Conservation (phyloP, 768 basidiomycete species). For the Tricholoma sp. region DNA sequence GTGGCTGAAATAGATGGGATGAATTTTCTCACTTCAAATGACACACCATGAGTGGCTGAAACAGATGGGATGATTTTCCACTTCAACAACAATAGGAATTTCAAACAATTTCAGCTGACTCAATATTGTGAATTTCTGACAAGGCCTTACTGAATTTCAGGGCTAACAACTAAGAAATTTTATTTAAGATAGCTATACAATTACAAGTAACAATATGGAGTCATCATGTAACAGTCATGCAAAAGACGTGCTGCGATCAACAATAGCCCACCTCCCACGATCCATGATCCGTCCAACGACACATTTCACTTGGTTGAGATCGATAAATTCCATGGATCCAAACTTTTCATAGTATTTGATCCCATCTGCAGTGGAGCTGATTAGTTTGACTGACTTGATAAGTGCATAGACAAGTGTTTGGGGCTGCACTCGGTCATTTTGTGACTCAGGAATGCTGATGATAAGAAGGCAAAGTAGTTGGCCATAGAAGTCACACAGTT, state of each 20-base stretch:
- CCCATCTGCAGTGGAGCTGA: slow-evolving; percentile 3
- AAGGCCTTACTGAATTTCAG: no score
- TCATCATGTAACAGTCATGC: no score
- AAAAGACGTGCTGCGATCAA: neutral
- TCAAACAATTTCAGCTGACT: no score
- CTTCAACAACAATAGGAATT: no score
- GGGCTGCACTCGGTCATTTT: slow-evolving; percentile 9
- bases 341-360: slow-evolving; percentile 17
- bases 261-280: neutral
- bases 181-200: no score
- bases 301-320: slow-evolving; percentile 21
- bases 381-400: slow-evolving; percentile 11
- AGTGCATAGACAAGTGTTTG: slow-evolving; percentile 19
- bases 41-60: no score
- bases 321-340: slow-evolving; percentile 18
- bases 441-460: slow-evolving; percentile 15
- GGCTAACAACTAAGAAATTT: no score
- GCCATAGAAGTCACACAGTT: slow-evolving; percentile 24
- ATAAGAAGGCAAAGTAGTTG: slow-evolving; percentile 24
- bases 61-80: no score
- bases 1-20: no score
- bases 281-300: slow-evolving; percentile 19
- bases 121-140: no score
- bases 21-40: no score
- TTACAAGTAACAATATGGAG: no score